Percentiles rank a stretch among this genome's conserved stretches.
These are phyloP conservation scores for Colletotrichum acutatum DNA, from an alignment of 2,329 filamentous ascomycete genomes.

Conservation along the genomic window DNA sequence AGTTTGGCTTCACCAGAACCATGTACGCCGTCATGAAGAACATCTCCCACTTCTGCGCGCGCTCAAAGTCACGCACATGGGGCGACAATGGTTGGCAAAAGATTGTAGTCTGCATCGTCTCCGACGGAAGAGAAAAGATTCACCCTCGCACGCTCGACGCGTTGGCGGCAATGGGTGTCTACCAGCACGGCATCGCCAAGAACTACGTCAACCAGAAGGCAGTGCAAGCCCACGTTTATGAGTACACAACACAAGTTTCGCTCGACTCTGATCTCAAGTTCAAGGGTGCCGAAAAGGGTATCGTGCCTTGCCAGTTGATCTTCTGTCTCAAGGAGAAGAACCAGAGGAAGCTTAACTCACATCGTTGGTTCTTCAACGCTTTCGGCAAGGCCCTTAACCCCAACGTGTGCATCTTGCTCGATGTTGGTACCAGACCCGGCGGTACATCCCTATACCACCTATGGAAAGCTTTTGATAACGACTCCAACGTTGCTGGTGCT, in stretches of 20 bases:
- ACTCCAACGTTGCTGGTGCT: constrained; percentile 96
- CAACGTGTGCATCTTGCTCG: constrained; percentile 95
- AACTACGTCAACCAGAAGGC: constrained; percentile 97
- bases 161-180: constrained; percentile 95
- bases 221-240: constrained; percentile 96
- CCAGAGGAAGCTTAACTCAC: constrained; percentile 96
- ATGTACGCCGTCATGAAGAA: constrained; percentile 99
- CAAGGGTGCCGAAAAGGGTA: constrained; percentile 98
- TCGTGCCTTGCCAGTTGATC: constrained; percentile 97
- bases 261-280: constrained; percentile 96
- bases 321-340: constrained; percentile 99
- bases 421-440: constrained; percentile 94
- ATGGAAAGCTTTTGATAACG: constrained; percentile 98
- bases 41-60: constrained; percentile 94
- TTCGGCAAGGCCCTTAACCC: constrained; percentile 93
- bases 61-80: constrained; percentile 94
- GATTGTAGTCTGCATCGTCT: constrained; percentile 97
- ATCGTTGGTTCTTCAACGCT: constrained; percentile 99
- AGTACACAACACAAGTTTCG: constrained; percentile 98
- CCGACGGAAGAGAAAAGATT: constrained; percentile 89
- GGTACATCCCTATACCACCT: constrained; percentile 94
- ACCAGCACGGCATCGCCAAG: constrained; percentile 98
- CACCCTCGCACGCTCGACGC: constrained; percentile 94
- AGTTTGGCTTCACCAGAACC: constrained; percentile 94
- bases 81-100: constrained; percentile 98